These are phyloP conservation scores for Calendula officinalis DNA, from an alignment of 129 eudicot species.

Conservation along the genomic window DNA sequence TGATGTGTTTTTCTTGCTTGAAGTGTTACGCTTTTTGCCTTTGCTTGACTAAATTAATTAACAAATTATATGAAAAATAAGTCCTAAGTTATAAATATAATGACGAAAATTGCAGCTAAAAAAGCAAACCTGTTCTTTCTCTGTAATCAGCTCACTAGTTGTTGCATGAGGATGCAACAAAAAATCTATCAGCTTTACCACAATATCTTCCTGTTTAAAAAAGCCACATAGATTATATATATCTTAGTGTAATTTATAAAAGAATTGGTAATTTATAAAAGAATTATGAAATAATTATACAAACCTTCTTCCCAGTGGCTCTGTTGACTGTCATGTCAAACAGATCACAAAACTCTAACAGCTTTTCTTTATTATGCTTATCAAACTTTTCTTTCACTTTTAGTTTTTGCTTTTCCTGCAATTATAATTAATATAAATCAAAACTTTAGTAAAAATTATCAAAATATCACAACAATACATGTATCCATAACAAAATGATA, in stretches of 20 bases:
- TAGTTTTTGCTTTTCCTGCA: conserved; percentile 85
- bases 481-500: background rate
- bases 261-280: background rate
- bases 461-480: background rate
- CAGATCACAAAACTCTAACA: conserved; percentile 79
- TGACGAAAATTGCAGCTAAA: background rate
- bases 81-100: conserved; percentile 9
- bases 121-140: conserved; percentile 74
- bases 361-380: conserved; percentile 77
- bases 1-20: conserved; percentile 50
- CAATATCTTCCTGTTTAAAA: conserved; percentile 71
- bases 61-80: conserved; percentile 13
- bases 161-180: conserved; percentile 85
- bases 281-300: conserved; percentile 20
- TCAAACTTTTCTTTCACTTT: conserved; percentile 87
- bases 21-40: conserved; percentile 77
- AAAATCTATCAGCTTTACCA: conserved; percentile 78
- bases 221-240: conserved; percentile 1
- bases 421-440: conserved; percentile 11
- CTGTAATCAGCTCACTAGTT: conserved; percentile 67
- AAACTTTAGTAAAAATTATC: background rate
- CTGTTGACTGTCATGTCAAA: conserved; percentile 68
- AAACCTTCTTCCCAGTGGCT: conserved; percentile 70
- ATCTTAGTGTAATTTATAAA: conserved; percentile 1
- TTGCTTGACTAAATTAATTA: conserved; percentile 43